phyloP scores from a whole-genome alignment of 2,329 filamentous ascomycete genomes.

The Ascocoryne sarcoides region DNA sequence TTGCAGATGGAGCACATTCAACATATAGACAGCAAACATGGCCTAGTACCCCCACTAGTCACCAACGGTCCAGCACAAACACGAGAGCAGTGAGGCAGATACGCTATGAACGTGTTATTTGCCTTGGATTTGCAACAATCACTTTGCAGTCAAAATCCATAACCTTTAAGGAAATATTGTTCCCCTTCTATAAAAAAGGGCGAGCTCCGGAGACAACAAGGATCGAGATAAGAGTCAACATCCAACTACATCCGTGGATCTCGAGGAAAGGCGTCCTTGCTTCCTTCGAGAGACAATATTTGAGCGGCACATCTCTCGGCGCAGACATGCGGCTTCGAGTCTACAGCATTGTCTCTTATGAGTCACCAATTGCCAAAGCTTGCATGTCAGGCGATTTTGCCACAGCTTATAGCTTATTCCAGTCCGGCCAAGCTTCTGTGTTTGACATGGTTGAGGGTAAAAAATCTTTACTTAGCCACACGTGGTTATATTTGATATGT shows the following conservation, averaged over 20 bases:
- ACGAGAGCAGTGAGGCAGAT: too few species aligned
- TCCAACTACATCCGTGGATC: neutral
- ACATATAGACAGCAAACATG: too few species aligned
- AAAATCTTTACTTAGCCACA: neutral
- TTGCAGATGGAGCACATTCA: neutral
- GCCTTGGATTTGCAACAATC: too few species aligned
- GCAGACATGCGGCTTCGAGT: neutral
- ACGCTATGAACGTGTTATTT: too few species aligned
- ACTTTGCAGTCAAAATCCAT: too few species aligned
- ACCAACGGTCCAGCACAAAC: too few species aligned
- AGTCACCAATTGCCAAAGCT: constrained; percentile 1
- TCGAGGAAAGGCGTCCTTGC: neutral
- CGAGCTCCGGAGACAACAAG: neutral
- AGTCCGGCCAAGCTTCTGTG: constrained; percentile 28
- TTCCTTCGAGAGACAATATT: neutral
- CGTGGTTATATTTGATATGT: too few species aligned
- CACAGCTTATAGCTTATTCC: neutral
- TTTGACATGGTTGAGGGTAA: neutral
- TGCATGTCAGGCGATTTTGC: neutral
- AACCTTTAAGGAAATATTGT: too few species aligned
- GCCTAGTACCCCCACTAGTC: too few species aligned
- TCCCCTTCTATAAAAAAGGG: neutral
- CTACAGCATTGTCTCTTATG: neutral
- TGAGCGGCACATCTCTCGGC: neutral
- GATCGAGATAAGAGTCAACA: neutral